Base-by-base conservation (phyloP, 164 flowering plant genomes). In the Platanus orientalis region DNA sequence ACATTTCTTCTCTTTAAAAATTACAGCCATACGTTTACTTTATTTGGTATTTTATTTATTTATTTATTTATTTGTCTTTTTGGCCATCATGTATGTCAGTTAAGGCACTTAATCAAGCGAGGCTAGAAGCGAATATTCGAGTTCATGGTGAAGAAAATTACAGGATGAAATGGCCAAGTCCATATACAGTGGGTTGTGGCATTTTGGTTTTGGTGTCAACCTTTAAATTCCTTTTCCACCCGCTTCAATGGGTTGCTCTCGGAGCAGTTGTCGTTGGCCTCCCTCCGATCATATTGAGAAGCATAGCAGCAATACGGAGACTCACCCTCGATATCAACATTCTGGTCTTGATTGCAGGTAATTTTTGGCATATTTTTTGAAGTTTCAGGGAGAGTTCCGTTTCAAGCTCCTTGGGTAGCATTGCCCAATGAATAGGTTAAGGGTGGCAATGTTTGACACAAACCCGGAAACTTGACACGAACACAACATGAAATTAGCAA, bases 341-440 rank as follows among this genome's bases (percentile, higher is more conserved):
- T 51, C 96, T 91, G 28, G 73, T 81, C 1, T 47, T 89, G 0
- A 75, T 94, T 58, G 87, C 99, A 77, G 97, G 99, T 91, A 74
- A 27, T 5, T 44, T 36, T 36, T 36, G n/a, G n/a, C n/a, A n/a
- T n/a, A n/a, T n/a, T n/a, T n/a, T n/a, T n/a, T n/a, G n/a, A n/a
- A n/a, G n/a, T n/a, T n/a, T n/a, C n/a, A n/a, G n/a, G n/a, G n/a
- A n/a, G n/a, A n/a, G n/a, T n/a, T n/a, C n/a, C n/a, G n/a, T n/a
- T n/a, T n/a, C n/a, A n/a, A n/a, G n/a, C n/a, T n/a, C n/a, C n/a
- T n/a, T n/a, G n/a, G n/a, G n/a, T n/a, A n/a, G n/a, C n/a, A n/a
- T n/a, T n/a, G n/a, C n/a, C n/a, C n/a, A n/a, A n/a, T n/a, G n/a
- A n/a, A n/a, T n/a, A n/a, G n/a, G n/a, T n/a, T n/a, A n/a, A n/a